These are phyloP conservation scores for Lumnitzera littorea DNA, from an alignment of 345 rosid genomes.

Conservation along the genomic window DNA sequence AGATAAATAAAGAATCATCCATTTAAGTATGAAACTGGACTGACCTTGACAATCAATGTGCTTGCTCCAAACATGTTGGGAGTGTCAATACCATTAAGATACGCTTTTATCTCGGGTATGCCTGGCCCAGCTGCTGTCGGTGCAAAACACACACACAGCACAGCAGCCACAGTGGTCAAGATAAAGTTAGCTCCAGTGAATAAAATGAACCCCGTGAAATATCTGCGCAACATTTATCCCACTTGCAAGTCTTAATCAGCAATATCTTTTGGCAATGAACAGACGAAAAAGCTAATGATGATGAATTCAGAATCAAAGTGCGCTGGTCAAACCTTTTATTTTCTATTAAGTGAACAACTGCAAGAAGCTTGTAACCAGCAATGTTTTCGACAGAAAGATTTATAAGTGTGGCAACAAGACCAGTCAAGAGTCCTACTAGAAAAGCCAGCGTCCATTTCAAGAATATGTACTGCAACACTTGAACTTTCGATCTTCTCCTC, in stretches of 20 bases:
- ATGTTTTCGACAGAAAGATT: constrained; percentile 87
- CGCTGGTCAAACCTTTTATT: constrained; percentile 38
- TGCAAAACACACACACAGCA: constrained; percentile 75
- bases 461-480: constrained; percentile 78
- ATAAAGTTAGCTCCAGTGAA: constrained; percentile 55
- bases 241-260: neutral
- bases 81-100: constrained; percentile 90
- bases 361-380: constrained; percentile 85
- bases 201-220: constrained; percentile 42
- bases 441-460: constrained; percentile 74
- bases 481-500: constrained; percentile 80
- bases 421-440: constrained; percentile 79
- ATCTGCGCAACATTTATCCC: constrained; percentile 34
- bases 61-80: constrained; percentile 85
- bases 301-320: neutral
- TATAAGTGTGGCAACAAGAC: constrained; percentile 75
- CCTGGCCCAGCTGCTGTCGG: constrained; percentile 98
- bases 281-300: neutral
- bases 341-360: constrained; percentile 48
- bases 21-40: neutral
- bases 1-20: neutral
- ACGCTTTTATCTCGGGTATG: constrained; percentile 93
- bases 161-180: constrained; percentile 54
- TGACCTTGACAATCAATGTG: constrained; percentile 77
- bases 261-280: neutral